Evolutionary conservation across 805 yeast species (phyloP), one percentile per base, ranked within the genome.

Genomic region (Suhomyces xylopsoci): DNA sequence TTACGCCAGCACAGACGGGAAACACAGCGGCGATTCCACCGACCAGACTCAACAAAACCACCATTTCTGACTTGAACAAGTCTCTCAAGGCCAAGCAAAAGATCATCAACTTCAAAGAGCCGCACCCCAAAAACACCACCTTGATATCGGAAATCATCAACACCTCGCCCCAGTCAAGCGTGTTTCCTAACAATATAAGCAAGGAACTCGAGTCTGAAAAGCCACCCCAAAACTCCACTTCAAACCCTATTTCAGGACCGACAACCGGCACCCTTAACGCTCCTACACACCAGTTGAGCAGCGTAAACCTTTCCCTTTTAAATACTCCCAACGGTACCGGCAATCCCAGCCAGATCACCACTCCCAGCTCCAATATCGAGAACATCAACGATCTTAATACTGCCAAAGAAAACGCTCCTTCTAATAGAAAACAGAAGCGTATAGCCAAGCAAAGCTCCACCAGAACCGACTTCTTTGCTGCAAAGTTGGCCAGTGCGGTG

Each of bases 391-490:
- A 48, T 10, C 28, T 26, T 2, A 26, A 26, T 14, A 17, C 10
- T 19, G 7, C 38, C 9, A 38, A 38, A 20, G 44, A 48, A n/a
- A 26, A 5, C 9, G 19, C 28, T 10, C 40, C 17, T 5, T 19
- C 47, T n/a, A 10, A n/a, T n/a, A 26, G 46, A 28, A 63, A 61
- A 57, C 60, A 55, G 28, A 72, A 69, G 55, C 66, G 66, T 34
- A 62, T 65, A 10, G 61, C 73, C 10, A 74, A 80, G 49, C 83
- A 81, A 55, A 81, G 78, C 56, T 81, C 90, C 3, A 84, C 96
- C 7, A 81, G 91, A 63, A 94, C 97, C 0, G 98, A 92, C 63
- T 83, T 90, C 55, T 94, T 94, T 68, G 98, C 97, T 8, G 97
- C 98, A 0, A 88, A 87, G 60, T 77, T 94, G 55, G 98, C 97